Evolutionary conservation across 202 grass and related monocot genomes (phyloP).

Genomic region (Alloteropsis angusta): DNA sequence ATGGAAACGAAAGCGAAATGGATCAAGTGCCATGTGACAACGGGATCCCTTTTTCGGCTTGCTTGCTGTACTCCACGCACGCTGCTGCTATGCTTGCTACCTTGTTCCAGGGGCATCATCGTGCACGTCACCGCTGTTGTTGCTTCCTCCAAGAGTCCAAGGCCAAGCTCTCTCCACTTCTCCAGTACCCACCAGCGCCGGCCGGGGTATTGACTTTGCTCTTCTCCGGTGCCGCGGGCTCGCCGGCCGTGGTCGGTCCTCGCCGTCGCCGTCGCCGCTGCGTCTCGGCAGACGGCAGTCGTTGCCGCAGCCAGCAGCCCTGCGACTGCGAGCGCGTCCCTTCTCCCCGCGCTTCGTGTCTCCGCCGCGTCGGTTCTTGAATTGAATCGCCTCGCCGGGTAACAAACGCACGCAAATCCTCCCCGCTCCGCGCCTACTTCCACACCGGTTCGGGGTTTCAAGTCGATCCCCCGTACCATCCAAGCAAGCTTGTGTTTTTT

Average conservation of each 20-base stretch:
- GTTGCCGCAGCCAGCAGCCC: neutral
- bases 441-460: too few species aligned
- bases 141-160: neutral
- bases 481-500: neutral
- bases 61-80: neutral
- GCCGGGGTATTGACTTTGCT: neutral
- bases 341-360: neutral
- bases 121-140: neutral
- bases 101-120: neutral
- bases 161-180: too few species aligned
- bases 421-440: neutral
- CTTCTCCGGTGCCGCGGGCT: neutral
- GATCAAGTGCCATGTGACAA: neutral
- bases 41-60: neutral
- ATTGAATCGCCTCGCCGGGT: neutral
- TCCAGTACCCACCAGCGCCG: neutral
- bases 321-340: neutral
- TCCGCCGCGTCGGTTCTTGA: neutral
- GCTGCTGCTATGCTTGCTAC: too few species aligned
- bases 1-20: neutral
- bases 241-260: neutral
- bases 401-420: neutral
- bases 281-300: neutral
- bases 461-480: too few species aligned
- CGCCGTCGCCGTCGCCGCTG: neutral